These are phyloP conservation scores for Irpex sp. DNA, from an alignment of 1,284 basidiomycete genomes.

Conservation along the genomic window DNA sequence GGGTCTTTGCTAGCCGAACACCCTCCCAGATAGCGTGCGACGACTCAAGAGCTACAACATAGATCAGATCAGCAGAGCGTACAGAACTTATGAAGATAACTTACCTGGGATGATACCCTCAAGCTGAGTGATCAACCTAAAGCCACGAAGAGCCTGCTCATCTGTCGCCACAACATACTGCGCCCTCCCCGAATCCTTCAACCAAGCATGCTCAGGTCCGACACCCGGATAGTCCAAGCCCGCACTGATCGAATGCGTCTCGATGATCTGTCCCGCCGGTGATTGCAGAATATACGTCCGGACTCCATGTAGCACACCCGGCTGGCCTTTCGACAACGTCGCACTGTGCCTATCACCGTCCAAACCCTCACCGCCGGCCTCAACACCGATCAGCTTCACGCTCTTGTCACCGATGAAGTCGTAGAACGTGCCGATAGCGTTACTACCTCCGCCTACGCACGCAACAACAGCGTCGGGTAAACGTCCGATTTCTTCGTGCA, in stretches of 20 bases:
- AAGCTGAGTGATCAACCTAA: conserved; percentile 85
- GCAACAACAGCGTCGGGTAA: conserved; percentile 95
- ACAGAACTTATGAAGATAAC: conserved; percentile 19
- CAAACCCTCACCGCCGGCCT: conserved; percentile 91
- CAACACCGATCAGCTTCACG: conserved; percentile 89
- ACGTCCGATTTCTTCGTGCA: conserved; percentile 73
- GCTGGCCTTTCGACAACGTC: conserved; percentile 85
- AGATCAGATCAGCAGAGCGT: conserved; percentile 10
- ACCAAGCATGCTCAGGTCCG: conserved; percentile 95
- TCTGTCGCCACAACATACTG: conserved; percentile 95
- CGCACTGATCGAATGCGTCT: conserved; percentile 97
- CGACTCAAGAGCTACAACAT: conserved; percentile 78
- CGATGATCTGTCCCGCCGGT: conserved; percentile 86
- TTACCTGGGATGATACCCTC: conserved; percentile 97
- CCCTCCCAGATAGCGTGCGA: conserved; percentile 96
- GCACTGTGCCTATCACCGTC: conserved; percentile 89
- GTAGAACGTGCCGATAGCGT: conserved; percentile 96
- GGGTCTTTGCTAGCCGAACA: conserved; percentile 78
- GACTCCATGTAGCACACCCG: conserved; percentile 96
- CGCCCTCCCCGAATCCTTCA: conserved; percentile 92
- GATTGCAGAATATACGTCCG: conserved; percentile 94
- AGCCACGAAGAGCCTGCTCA: conserved; percentile 89
- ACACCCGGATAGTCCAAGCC: conserved; percentile 93
- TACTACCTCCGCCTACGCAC: conserved; percentile 96
- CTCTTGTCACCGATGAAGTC: conserved; percentile 87